Evolutionary conservation across 495 filamentous ascomycete genomes (phyloP).

Genomic region (Neurospora sp.): DNA sequence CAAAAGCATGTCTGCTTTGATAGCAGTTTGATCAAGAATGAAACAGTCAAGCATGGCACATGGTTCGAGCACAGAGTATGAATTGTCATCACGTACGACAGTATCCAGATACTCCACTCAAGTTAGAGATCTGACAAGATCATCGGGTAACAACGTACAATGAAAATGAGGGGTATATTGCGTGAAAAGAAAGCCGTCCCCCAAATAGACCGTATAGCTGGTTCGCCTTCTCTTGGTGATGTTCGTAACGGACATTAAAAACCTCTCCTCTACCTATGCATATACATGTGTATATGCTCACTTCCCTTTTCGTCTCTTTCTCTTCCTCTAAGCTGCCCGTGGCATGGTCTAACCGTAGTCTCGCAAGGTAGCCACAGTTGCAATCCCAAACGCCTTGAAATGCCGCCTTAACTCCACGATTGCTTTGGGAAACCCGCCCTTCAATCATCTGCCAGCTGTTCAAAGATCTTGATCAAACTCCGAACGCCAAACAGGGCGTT

Average conservation of each 20-base stretch:
- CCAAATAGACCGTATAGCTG: neutral
- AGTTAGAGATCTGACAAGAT: neutral
- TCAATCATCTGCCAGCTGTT: conserved; percentile 35
- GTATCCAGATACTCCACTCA: neutral
- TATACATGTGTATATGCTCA: neutral
- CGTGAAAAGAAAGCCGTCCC: neutral
- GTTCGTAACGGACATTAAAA: neutral
- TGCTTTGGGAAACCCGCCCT: neutral
- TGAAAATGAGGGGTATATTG: neutral
- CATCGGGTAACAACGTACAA: neutral
- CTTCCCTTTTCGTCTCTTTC: neutral
- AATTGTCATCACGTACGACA: neutral
- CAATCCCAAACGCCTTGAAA: neutral
- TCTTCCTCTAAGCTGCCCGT: neutral
- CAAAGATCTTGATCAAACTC: conserved; percentile 61
- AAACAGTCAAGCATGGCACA: neutral
- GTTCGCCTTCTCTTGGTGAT: neutral
- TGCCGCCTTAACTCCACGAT: neutral
- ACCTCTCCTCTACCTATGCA: neutral
- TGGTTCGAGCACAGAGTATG: neutral
- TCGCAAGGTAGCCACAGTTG: neutral
- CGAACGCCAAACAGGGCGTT: conserved; percentile 70
- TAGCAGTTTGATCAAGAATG: neutral
- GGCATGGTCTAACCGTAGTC: neutral
- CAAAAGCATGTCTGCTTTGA: neutral